Conservation (phyloP, 2,329 filamentous ascomycete species). For the Ophiocordyceps sinensis region DNA sequence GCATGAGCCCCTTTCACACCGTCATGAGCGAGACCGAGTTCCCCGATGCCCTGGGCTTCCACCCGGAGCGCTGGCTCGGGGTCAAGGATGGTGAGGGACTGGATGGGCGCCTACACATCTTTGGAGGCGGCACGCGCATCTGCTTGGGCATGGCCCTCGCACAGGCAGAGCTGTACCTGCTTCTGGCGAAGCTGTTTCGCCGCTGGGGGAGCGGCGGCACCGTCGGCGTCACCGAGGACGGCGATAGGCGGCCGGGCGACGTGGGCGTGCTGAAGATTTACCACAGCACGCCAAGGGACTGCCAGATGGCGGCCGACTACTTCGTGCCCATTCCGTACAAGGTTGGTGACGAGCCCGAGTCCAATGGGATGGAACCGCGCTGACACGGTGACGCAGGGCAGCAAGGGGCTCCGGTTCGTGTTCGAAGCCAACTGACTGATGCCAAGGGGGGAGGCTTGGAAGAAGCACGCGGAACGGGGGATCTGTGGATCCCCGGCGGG, state of each 20-base stretch:
- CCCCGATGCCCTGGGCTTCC: conserved; percentile 16
- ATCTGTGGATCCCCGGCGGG: too few species aligned
- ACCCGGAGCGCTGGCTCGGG: conserved; percentile 21
- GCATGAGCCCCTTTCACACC: conserved; percentile 22
- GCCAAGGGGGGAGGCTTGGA: background rate
- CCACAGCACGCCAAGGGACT: conserved; percentile 19
- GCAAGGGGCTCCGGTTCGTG: conserved; percentile 18
- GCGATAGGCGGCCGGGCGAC: conserved; percentile 18
- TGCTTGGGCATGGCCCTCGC: conserved; percentile 24
- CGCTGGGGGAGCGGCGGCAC: conserved; percentile 20
- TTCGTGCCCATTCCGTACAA: conserved; percentile 24
- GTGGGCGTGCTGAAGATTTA: conserved; percentile 19
- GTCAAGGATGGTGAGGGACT: conserved; percentile 13
- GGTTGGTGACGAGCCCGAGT: conserved; percentile 7
- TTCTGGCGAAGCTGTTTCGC: conserved; percentile 22
- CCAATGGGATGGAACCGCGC: background rate
- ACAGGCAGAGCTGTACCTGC: conserved; percentile 22
- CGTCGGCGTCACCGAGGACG: conserved; percentile 13
- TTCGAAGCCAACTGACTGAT: conserved; percentile 10
- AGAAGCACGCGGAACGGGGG: too few species aligned
- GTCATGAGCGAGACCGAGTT: conserved; percentile 19
- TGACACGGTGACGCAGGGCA: conserved; percentile 8
- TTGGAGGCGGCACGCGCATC: conserved; percentile 19
- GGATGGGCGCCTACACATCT: conserved; percentile 19
- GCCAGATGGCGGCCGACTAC: conserved; percentile 21